Conservation (phyloP, 352 stramenopile species). For the Phytophthora tentaculata region DNA sequence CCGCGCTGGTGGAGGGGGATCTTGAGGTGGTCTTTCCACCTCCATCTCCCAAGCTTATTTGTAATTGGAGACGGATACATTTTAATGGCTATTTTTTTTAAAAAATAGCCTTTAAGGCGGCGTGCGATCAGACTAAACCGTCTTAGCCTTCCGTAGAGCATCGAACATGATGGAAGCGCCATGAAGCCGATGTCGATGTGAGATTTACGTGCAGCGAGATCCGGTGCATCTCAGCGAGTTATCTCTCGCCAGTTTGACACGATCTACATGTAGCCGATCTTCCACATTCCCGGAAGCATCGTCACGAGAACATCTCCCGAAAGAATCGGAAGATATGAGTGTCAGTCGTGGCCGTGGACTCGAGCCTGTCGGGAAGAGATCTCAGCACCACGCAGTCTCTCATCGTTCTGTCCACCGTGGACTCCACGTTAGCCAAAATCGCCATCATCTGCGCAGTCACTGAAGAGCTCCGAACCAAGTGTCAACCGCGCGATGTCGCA, state of each 20-base stretch:
- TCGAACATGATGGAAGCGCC: background rate
- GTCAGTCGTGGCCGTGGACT: background rate
- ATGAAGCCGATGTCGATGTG: background rate
- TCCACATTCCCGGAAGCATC: slow-evolving; percentile 9
- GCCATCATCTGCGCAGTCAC: background rate
- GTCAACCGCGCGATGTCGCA: background rate
- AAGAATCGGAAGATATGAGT: background rate
- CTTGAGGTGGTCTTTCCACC: too few species aligned
- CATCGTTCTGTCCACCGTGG: background rate
- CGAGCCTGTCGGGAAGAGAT: background rate
- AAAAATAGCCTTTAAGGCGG: too few species aligned
- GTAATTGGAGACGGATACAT: too few species aligned
- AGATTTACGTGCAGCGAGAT: slow-evolving; percentile 22
- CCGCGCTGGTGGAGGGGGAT: too few species aligned
- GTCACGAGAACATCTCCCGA: slow-evolving; percentile 2
- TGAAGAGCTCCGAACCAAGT: slow-evolving; percentile 2
- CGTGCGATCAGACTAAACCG: too few species aligned
- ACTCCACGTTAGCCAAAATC: background rate
- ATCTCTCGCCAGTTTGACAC: slow-evolving; percentile 24
- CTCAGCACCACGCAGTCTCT: too few species aligned
- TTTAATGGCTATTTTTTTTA: too few species aligned
- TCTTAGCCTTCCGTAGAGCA: background rate
- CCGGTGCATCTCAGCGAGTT: slow-evolving; percentile 10
- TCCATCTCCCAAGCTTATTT: too few species aligned
- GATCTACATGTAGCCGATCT: slow-evolving; percentile 10